phyloP scores from a whole-genome alignment of 768 basidiomycete genomes.

The Daedalea quercina region DNA sequence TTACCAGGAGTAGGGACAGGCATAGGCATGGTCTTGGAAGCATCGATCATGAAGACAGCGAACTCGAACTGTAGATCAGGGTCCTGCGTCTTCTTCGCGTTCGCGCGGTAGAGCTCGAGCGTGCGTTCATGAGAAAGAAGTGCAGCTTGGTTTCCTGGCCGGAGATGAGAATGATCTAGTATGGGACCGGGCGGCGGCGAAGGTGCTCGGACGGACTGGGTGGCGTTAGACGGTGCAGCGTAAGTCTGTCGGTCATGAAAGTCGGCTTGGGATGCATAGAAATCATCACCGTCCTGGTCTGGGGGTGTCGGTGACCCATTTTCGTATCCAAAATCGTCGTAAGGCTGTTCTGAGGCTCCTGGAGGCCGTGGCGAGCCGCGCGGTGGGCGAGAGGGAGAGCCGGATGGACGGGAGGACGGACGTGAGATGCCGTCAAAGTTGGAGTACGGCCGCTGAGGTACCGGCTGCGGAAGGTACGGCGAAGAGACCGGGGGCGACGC shows the following conservation, averaged over 20 bases:
- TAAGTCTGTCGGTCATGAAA: constrained; percentile 11
- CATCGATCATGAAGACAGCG: constrained; percentile 97
- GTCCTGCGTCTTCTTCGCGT: constrained; percentile 98
- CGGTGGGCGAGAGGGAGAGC: constrained; percentile 8
- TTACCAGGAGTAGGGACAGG: constrained; percentile 65
- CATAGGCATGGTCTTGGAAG: constrained; percentile 83
- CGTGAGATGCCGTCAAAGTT: constrained; percentile 7
- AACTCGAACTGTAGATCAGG: constrained; percentile 98
- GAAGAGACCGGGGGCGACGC: constrained; percentile 14
- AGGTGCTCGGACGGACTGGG: constrained; percentile 46
- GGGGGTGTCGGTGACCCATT: constrained; percentile 10
- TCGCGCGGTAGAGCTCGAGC: constrained; percentile 92
- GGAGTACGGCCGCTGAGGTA: constrained; percentile 12
- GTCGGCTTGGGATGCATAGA: constrained; percentile 21
- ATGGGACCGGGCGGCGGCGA: constrained; percentile 65
- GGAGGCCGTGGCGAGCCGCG: constrained; percentile 10
- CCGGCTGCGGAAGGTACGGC: constrained; percentile 17
- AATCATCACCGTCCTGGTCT: constrained; percentile 21
- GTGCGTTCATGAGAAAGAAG: constrained; percentile 94
- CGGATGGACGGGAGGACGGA: constrained; percentile 7
- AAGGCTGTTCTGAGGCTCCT: constrained; percentile 4
- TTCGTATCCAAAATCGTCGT: constrained; percentile 8
- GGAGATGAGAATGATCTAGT: constrained; percentile 87
- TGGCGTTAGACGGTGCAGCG: constrained; percentile 14
- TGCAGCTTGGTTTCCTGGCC: constrained; percentile 87